phyloP scores from a whole-genome alignment of 23 red algal species.

The Cyanidium caldarium region DNA sequence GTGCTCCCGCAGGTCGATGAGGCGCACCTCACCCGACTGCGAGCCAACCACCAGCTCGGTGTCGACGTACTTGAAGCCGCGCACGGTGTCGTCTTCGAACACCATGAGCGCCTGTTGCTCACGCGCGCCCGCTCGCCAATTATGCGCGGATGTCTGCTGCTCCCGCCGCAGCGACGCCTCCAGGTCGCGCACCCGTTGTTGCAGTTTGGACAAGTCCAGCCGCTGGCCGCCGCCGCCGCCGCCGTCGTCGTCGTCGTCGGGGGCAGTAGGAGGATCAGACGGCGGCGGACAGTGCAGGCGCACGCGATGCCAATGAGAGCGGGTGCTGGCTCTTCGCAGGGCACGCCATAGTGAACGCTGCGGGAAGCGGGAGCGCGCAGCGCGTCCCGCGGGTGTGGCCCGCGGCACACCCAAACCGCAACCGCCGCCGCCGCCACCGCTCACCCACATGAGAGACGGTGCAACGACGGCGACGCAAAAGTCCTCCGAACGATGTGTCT shows the following conservation, averaged over 20 bases:
- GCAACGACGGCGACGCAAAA: too few species aligned
- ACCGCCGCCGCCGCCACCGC: too few species aligned
- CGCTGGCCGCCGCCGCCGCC: neutral
- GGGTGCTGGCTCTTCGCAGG: too few species aligned
- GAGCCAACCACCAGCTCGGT: neutral
- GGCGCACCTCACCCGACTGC: neutral
- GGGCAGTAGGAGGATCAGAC: neutral
- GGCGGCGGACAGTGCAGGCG: too few species aligned
- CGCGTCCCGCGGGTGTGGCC: too few species aligned
- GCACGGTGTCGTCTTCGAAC: neutral
- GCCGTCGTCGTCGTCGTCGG: neutral
- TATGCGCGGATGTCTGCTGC: neutral
- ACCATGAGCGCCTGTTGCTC: neutral
- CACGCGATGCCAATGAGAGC: too few species aligned
- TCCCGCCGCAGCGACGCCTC: neutral
- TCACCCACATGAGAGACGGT: too few species aligned
- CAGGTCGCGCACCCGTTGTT: neutral
- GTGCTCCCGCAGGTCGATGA: neutral
- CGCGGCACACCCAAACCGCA: too few species aligned
- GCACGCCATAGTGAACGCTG: too few species aligned
- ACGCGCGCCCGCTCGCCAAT: neutral
- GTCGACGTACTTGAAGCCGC: conserved; percentile 4
- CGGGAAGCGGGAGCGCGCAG: too few species aligned
- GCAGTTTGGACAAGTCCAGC: neutral
- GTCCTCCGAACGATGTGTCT: too few species aligned